Evolutionary conservation across 176 grass and related monocot genomes (phyloP).

Genomic region (Microstegium vimineum): DNA sequence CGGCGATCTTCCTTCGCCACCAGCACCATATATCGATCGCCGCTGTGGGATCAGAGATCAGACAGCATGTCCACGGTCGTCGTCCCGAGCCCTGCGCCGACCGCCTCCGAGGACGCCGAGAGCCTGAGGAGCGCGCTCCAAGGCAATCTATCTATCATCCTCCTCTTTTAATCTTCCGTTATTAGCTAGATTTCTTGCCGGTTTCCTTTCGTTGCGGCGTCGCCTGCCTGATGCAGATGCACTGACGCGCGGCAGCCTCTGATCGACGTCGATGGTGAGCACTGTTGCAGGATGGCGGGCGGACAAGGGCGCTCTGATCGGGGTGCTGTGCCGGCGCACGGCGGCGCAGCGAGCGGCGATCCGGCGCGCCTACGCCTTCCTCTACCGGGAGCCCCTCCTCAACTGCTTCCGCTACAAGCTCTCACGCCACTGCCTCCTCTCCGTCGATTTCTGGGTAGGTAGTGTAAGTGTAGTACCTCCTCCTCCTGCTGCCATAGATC

Average conservation of each 20-base stretch:
- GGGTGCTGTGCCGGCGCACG: conserved; percentile 48
- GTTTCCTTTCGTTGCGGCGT: background rate
- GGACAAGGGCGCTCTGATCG: conserved; percentile 56
- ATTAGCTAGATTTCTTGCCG: background rate
- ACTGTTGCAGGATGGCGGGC: conserved; percentile 54
- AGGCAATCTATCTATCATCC: too few species aligned
- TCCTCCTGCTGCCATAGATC: too few species aligned
- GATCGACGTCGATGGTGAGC: too few species aligned
- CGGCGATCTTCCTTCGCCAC: background rate
- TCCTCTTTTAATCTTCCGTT: background rate
- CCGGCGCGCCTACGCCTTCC: conserved; percentile 50
- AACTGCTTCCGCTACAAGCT: conserved; percentile 61
- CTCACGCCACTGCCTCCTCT: conserved; percentile 18
- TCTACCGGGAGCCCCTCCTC: conserved; percentile 57
- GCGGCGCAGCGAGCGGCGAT: conserved; percentile 60
- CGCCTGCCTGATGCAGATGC: too few species aligned
- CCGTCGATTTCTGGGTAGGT: conserved; percentile 68
- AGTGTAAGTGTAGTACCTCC: background rate
- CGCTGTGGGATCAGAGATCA: background rate
- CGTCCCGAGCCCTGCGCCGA: conserved; percentile 35
- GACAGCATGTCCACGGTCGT: conserved; percentile 40
- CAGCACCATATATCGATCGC: background rate
- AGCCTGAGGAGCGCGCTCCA: conserved; percentile 53
- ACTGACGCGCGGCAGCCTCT: background rate
- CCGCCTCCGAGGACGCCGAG: conserved; percentile 49